Evolutionary conservation across 176 grass and related monocot species (phyloP).

Genomic region (Aegilops bicornis): DNA sequence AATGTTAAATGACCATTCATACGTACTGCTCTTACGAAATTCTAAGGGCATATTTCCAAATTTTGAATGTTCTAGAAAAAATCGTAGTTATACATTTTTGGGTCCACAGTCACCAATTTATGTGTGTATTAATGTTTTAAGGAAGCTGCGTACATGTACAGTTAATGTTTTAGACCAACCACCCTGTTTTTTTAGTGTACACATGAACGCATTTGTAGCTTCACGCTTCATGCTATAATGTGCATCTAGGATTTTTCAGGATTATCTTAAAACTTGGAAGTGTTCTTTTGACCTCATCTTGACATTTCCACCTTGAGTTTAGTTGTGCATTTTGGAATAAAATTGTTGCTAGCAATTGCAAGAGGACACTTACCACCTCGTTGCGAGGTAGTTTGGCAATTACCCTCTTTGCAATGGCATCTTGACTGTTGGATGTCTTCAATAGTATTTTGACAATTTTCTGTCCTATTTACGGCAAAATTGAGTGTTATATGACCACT

Average conservation of each 20-base stretch:
- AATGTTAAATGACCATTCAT: background rate
- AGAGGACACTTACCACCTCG: background rate
- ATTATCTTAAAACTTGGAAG: background rate
- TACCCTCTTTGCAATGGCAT: background rate
- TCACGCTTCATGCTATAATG: background rate
- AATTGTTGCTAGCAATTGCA: background rate
- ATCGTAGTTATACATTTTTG: background rate
- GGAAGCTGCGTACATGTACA: background rate
- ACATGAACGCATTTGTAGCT: background rate
- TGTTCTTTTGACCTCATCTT: background rate
- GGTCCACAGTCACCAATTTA: background rate
- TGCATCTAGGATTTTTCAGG: background rate
- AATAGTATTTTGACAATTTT: background rate
- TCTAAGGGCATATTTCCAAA: background rate
- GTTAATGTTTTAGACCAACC: background rate
- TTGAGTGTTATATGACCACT: background rate
- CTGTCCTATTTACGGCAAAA: background rate
- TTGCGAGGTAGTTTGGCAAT: background rate
- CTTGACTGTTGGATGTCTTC: background rate
- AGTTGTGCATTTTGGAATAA: background rate
- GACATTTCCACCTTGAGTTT: background rate
- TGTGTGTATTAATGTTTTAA: background rate
- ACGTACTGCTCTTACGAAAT: background rate
- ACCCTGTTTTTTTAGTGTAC: background rate
- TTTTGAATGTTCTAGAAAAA: background rate